Evolutionary conservation across 257 asterid species (phyloP).

Genomic region (Salvia miltiorrhiza): DNA sequence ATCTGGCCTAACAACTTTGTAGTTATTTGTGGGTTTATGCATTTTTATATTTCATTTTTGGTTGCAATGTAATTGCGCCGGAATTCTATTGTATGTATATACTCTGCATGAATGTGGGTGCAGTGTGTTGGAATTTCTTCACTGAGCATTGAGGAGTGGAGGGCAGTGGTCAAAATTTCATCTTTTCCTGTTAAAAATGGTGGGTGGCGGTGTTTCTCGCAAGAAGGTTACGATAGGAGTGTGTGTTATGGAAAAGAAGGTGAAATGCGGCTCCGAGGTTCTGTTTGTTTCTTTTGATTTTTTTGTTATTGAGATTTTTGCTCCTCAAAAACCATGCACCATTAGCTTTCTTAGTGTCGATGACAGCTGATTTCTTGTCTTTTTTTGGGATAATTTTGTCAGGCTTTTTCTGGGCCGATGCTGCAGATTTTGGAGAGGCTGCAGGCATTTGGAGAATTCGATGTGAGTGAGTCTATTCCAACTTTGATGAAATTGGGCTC

Average conservation of each 20-base stretch:
- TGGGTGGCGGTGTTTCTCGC: conserved; percentile 33
- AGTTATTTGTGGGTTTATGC: conserved; percentile 16
- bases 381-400: not conserved
- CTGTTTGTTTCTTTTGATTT: conserved; percentile 34
- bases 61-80: not conserved
- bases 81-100: not conserved
- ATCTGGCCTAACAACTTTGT: conserved; percentile 30
- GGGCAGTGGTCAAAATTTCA: not conserved
- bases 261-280: conserved; percentile 99
- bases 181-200: conserved; percentile 27
- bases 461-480: conserved; percentile 39
- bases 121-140: not conserved
- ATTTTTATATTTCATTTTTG: not conserved
- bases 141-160: conserved; percentile 22
- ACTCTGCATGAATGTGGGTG: conserved; percentile 15
- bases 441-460: conserved; percentile 86
- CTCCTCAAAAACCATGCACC: conserved; percentile 33
- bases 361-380: too few species aligned
- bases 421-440: conserved; percentile 83
- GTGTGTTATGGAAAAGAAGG: conserved; percentile 99
- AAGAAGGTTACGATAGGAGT: conserved; percentile 73
- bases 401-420: conserved; percentile 89
- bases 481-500: not conserved
- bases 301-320: conserved; percentile 14
- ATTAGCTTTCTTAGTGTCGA: too few species aligned